These are phyloP conservation scores for Exophiala oligosperma DNA, from an alignment of 2,329 filamentous ascomycete genomes.

Conservation along the genomic window DNA sequence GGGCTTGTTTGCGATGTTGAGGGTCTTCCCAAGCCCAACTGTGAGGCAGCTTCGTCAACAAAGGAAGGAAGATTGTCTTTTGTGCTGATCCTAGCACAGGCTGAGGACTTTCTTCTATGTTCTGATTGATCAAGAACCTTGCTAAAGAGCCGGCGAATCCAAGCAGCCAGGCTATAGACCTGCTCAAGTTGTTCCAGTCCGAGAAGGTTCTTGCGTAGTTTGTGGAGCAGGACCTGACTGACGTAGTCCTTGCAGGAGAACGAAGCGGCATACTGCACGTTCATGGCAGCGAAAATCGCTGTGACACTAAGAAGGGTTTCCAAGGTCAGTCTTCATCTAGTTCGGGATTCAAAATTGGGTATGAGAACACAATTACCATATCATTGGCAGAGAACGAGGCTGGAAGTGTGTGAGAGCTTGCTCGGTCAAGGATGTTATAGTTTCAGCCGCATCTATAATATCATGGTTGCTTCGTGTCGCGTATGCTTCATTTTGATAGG, in stretches of 20 bases:
- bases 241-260: background rate
- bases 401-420: no score
- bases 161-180: slow-evolving; percentile 2
- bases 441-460: slow-evolving; percentile 8
- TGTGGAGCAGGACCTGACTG: background rate
- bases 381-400: background rate
- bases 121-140: no score
- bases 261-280: background rate
- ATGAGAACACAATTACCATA: slow-evolving; percentile 1
- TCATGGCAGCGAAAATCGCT: slow-evolving; percentile 7
- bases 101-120: background rate
- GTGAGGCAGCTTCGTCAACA: no score
- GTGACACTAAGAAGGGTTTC: background rate
- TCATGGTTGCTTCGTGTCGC: background rate
- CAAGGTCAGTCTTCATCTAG: no score
- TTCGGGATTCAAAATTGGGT: background rate
- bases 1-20: no score
- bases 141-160: slow-evolving; percentile 12
- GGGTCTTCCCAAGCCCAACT: no score
- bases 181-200: slow-evolving; percentile 13
- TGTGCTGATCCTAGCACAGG: no score
- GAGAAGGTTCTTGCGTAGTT: slow-evolving; percentile 6
- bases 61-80: no score
- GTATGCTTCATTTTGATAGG: background rate
- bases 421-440: background rate